phyloP scores from a whole-genome alignment of 768 basidiomycete genomes.

The Kondoa malvinella region DNA sequence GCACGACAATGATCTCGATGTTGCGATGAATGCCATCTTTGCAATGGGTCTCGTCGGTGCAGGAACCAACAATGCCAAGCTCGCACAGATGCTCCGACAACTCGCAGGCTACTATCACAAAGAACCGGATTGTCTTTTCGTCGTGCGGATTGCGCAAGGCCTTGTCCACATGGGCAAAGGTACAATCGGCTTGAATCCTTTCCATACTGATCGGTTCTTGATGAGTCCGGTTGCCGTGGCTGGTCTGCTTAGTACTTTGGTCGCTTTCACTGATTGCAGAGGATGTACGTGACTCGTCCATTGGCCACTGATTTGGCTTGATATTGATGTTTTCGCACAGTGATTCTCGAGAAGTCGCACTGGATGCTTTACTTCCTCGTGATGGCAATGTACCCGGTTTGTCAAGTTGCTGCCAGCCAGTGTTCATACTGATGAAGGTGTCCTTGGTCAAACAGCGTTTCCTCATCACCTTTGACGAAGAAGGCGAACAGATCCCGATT shows the following conservation, averaged over 20 bases:
- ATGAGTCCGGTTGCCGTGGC: slow-evolving; percentile 79
- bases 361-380: slow-evolving; percentile 98
- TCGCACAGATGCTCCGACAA: slow-evolving; percentile 93
- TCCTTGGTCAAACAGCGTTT: slow-evolving; percentile 40
- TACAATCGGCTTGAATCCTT: slow-evolving; percentile 88
- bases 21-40: slow-evolving; percentile 91
- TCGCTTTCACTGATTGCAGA: slow-evolving; percentile 86
- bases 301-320: not conserved
- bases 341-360: slow-evolving; percentile 84
- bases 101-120: slow-evolving; percentile 97
- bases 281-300: slow-evolving; percentile 50
- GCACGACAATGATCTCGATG: slow-evolving; percentile 93
- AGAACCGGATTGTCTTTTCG: slow-evolving; percentile 89
- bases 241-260: slow-evolving; percentile 68
- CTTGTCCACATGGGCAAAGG: slow-evolving; percentile 99
- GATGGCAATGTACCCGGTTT: slow-evolving; percentile 77
- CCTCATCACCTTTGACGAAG: slow-evolving; percentile 89
- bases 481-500: slow-evolving; percentile 57
- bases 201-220: slow-evolving; percentile 79
- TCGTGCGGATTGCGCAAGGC: slow-evolving; percentile 88
- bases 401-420: not conserved
- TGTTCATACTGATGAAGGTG: not conserved
- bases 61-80: slow-evolving; percentile 93
- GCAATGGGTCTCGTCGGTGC: slow-evolving; percentile 98
- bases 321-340: slow-evolving; percentile 34